Percentiles rank a stretch among this genome's conserved stretches.
Conservation (phyloP, 2,329 filamentous ascomycete genomes). For the Ciborinia camelliae region DNA sequence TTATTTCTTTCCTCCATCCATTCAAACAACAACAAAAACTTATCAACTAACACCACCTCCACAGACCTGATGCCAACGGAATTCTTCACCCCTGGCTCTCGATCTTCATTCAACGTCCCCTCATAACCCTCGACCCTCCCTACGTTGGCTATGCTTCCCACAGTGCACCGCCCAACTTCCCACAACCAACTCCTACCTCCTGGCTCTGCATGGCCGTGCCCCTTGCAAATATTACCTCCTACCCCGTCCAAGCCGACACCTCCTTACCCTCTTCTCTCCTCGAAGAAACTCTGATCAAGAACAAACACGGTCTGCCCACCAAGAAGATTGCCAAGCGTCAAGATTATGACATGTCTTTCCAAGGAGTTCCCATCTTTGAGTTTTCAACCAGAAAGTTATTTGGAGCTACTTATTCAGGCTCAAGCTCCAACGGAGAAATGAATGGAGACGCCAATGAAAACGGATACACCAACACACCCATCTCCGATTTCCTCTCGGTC, state of each 20-base stretch:
- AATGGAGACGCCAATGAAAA: neutral
- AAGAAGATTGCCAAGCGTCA: conserved; percentile 25
- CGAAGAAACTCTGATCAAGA: neutral
- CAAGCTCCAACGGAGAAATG: neutral
- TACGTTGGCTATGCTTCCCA: neutral
- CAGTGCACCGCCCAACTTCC: conserved; percentile 29
- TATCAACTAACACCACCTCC: neutral
- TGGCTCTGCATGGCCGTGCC: conserved; percentile 36
- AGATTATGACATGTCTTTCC: conserved; percentile 34
- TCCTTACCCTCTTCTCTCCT: neutral
- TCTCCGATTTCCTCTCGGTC: neutral
- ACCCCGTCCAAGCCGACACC: conserved; percentile 21
- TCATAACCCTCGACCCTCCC: neutral
- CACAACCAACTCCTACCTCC: conserved; percentile 22
- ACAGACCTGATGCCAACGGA: neutral
- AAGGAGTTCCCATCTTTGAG: conserved; percentile 35
- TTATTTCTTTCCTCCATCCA: too few species aligned
- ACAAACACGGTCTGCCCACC: neutral
- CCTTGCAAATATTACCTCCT: conserved; percentile 26
- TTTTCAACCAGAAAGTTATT: conserved; percentile 22
- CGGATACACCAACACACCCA: neutral
- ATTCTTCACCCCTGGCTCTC: conserved; percentile 10
- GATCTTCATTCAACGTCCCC: conserved; percentile 13
- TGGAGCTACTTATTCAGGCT: neutral
- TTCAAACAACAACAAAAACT: neutral